These are phyloP conservation scores for Narthecium ossifragum DNA, from an alignment of 106 monocot species.

Conservation along the genomic window DNA sequence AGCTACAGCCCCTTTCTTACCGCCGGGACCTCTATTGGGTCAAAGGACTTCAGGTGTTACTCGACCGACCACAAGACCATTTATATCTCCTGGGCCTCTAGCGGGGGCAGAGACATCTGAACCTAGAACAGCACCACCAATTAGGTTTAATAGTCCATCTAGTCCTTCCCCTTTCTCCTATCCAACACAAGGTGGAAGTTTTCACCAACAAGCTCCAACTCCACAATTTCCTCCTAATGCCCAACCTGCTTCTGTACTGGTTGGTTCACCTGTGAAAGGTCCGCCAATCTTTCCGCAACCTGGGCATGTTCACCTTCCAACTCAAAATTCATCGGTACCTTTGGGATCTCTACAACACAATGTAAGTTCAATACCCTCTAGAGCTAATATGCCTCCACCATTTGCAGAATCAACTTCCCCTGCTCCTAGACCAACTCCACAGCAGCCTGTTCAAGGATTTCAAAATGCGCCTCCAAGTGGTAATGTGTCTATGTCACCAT, in stretches of 20 bases:
- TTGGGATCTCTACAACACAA: conserved; percentile 32
- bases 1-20: conserved; percentile 19
- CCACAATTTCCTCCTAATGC: conserved; percentile 14
- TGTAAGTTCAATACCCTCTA: conserved; percentile 16
- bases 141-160: conserved; percentile 39
- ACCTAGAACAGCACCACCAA: conserved; percentile 17
- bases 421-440: conserved; percentile 20
- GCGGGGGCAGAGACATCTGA: conserved; percentile 16
- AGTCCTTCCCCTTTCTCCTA: conserved; percentile 18
- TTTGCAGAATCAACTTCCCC: conserved; percentile 14
- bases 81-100: conserved; percentile 12
- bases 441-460: conserved; percentile 15
- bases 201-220: conserved; percentile 25
- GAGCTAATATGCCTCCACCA: conserved; percentile 19
- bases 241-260: conserved; percentile 23
- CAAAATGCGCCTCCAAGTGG: conserved; percentile 16
- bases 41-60: conserved; percentile 7
- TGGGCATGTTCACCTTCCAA: conserved; percentile 24
- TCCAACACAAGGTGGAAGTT: conserved; percentile 14
- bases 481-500: conserved; percentile 10
- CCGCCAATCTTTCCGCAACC: conserved; percentile 11
- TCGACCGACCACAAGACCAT: conserved; percentile 11
- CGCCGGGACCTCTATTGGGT: conserved; percentile 14
- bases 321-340: conserved; percentile 20
- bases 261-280: conserved; percentile 11